Base-by-base conservation (phyloP, 345 rosid species). In the Bruguiera gymnorhiza region DNA sequence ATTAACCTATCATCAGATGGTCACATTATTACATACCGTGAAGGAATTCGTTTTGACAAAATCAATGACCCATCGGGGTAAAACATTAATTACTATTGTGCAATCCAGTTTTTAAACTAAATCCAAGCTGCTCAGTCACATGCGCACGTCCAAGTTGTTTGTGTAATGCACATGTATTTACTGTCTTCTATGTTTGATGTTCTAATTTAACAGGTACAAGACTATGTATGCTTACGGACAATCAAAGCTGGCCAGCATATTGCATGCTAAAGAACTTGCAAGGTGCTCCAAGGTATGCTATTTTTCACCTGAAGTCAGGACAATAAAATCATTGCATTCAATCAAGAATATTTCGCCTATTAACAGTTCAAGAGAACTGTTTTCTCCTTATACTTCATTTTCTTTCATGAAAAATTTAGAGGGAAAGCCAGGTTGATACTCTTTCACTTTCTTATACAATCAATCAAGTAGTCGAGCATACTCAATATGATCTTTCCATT, bases 41-140 rank as follows among this genome's bases (percentile, higher is more conserved):
- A 82, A 79, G 89, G 88, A 50, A 75, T 84, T 58, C 81, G 79
- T 21, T 82, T 86, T 30, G 83, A 86, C 64, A 82, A 78, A 73
- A 80, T 83, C 74, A 88, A 84, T 18, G 78, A 79, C 54, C 69
- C 78, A 74, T 66, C 84, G 48, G 83, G 81, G 91, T 86, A 69
- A 39, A 10, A 58, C 26, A 27, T 24, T 10, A 23, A 56, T 24
- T 9, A 56, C 30, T 56, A 6, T 27, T 27, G 15, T 56, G 60
- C 24, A 24, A 27, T 56, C 31, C 50, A 2, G 46, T 39, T 43
- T 43, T 43, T 43, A 27, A 9, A 7, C 18, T 24, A 24, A 56
- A 9, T 56, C 26, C 18, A 56, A 15, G 18, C 31, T 23, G 60
- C 50, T 43, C 18, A 43, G 4, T 13, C 50, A 43, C 50, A 43